Percentiles rank a stretch among this genome's conserved stretches.
Evolutionary conservation across 2,329 filamentous ascomycete genomes (phyloP).

Genomic region (Colletotrichum sp.): DNA sequence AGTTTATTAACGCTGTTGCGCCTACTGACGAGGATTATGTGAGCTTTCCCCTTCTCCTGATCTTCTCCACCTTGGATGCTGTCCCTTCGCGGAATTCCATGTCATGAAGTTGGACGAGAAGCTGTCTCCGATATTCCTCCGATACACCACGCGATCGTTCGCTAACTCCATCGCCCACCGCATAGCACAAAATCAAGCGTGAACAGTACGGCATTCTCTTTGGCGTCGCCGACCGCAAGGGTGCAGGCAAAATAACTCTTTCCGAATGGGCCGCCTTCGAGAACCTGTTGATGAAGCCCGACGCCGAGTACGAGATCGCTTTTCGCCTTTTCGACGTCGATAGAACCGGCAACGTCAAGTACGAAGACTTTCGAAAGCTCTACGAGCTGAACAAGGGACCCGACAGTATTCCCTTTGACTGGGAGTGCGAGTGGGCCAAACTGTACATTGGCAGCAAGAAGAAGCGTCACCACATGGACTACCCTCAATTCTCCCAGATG

Average conservation of each 20-base stretch:
- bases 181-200: constrained; percentile 94
- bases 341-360: constrained; percentile 84
- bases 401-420: constrained; percentile 89
- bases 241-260: constrained; percentile 75
- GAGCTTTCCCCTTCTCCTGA: constrained; percentile 36
- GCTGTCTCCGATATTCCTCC: not conserved
- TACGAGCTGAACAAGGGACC: constrained; percentile 90
- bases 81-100: not conserved
- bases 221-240: constrained; percentile 82
- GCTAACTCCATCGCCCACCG: not conserved
- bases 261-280: constrained; percentile 93
- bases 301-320: constrained; percentile 98
- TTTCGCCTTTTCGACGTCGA: constrained; percentile 95
- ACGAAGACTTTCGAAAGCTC: constrained; percentile 82
- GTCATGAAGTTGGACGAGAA: not conserved
- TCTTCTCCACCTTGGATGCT: not conserved
- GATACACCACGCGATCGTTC: not conserved
- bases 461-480: constrained; percentile 89
- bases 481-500: constrained; percentile 98
- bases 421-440: constrained; percentile 95
- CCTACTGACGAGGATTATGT: constrained; percentile 91
- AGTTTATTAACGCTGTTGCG: constrained; percentile 91
- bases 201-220: constrained; percentile 97
- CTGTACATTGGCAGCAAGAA: constrained; percentile 91
- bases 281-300: constrained; percentile 90